Evolutionary conservation across 306 rosid species (phyloP), one percentile per base, ranked within the genome.

Genomic region (Acacia acuminata): DNA sequence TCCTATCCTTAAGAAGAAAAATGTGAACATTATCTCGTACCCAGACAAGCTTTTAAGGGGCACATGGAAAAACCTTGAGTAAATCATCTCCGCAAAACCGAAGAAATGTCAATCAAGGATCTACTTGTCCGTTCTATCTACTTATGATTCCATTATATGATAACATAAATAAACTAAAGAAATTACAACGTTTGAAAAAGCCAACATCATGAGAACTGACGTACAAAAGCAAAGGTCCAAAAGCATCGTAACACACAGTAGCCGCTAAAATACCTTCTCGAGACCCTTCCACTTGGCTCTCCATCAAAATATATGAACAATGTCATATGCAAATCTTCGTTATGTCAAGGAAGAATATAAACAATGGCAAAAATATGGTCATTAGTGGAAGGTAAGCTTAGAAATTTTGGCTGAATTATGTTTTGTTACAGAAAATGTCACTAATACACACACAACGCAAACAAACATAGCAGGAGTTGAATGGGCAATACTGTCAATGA

Each of bases 251-350:
- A 67, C 20, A 67, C 27, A 9, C 80, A 34, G 66, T 63, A 64
- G 40, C 73, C 25, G 69, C 78, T 68, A 47, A 48, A 63, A 64
- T 61, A 53, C 80, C 82, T 67, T 83, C 76, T 58, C 27, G 0
- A 43, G 47, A 72, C 65, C 51, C 40, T 76, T 43, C 83, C 85
- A 51, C 22, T 66, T 34, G 40, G 20, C 58, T 77, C 43, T 60
- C 79, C 69, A 81, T 91, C 98, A 92, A 83, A 96, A 96, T 87
- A 96, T 92, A 80, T 94, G 98, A 85, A 89, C 96, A 75, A 96
- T 91, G 86, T 96, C 99, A 83, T 93, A 93, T 47, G 99, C 96
- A 77, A 94, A 96, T 71, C 98, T 92, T 45, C 80, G 70, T 79
- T 63, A 82, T 78, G 97, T 92, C 80, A 92, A 90, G 79, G 88